Evolutionary conservation across 2,329 filamentous ascomycete genomes (phyloP).

Genomic region (Xylaria sp.): DNA sequence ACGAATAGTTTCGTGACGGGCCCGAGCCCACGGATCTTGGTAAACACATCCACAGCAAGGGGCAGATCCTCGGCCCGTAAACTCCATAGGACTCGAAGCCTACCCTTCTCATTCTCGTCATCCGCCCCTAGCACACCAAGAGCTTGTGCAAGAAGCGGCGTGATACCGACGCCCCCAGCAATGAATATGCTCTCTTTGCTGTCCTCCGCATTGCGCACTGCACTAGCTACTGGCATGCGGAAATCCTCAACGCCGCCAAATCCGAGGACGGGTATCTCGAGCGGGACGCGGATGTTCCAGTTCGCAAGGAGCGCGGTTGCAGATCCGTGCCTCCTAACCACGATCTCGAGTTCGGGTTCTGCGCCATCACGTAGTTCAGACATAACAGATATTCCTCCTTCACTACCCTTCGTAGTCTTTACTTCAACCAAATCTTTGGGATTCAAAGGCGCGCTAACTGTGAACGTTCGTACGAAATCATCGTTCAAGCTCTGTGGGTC

Average conservation of each 20-base stretch:
- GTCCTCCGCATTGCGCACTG: conserved; percentile 45
- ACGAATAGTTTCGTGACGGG: conserved; percentile 70
- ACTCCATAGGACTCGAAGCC: conserved; percentile 75
- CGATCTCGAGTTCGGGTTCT: conserved; percentile 73
- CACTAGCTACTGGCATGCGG: conserved; percentile 46
- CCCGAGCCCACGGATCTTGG: conserved; percentile 62
- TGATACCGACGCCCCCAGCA: conserved; percentile 85
- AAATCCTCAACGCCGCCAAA: conserved; percentile 73
- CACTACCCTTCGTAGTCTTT: not conserved
- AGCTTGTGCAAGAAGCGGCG: conserved; percentile 80
- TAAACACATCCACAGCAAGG: conserved; percentile 70
- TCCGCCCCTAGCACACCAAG: conserved; percentile 56
- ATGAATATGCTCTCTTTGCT: conserved; percentile 66
- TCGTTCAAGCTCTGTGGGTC: conserved; percentile 86
- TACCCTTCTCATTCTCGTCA: conserved; percentile 40
- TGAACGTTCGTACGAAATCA: conserved; percentile 86
- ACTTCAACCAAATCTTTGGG: conserved; percentile 35
- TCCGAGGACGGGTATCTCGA: conserved; percentile 76
- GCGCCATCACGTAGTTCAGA: conserved; percentile 42
- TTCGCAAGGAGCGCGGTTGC: conserved; percentile 74
- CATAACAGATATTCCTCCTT: not conserved
- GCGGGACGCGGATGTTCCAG: conserved; percentile 60
- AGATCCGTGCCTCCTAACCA: conserved; percentile 73
- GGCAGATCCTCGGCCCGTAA: conserved; percentile 69
- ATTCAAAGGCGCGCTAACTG: conserved; percentile 69